Conservation (phyloP, 75 land plant species). For the Adiantum capillusveneris region DNA sequence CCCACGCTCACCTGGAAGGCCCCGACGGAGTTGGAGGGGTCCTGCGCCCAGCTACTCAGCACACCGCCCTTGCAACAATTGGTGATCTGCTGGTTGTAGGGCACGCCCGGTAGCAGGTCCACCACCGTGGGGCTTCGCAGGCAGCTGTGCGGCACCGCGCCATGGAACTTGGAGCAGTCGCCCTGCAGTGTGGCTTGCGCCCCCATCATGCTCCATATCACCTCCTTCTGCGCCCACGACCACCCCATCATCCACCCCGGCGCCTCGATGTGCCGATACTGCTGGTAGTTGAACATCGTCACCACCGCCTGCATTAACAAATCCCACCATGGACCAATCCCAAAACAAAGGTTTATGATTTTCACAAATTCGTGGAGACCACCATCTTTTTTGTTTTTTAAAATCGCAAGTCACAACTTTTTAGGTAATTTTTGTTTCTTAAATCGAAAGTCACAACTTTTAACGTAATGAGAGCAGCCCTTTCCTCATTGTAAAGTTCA, state of each 20-base stretch:
- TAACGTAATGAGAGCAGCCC: no score
- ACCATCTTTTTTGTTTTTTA: no score
- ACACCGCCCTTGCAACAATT: constrained; percentile 74
- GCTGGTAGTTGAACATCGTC: constrained; percentile 51
- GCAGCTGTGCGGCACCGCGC: constrained; percentile 51
- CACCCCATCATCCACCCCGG: constrained; percentile 62
- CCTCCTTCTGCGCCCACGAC: constrained; percentile 62
- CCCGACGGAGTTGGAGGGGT: constrained; percentile 32
- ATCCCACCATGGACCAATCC: no score
- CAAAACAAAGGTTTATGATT: no score
- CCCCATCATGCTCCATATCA: constrained; percentile 63
- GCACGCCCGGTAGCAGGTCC: constrained; percentile 51
- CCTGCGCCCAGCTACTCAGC: constrained; percentile 38
- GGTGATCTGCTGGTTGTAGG: constrained; percentile 43
- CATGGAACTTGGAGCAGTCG: constrained; percentile 45
- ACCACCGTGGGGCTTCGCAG: constrained; percentile 33
- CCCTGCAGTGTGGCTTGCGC: constrained; percentile 54
- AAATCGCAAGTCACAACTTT: no score
- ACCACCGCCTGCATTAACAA: constrained; percentile 62
- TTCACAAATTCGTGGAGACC: no score
- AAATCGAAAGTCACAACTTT: no score
- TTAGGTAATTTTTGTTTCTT: no score
- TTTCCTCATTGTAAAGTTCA: no score
- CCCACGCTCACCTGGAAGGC: constrained; percentile 52
- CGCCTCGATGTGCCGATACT: constrained; percentile 52